phyloP scores from a whole-genome alignment of 345 rosid genomes.

The Dipteronia sinensis region DNA sequence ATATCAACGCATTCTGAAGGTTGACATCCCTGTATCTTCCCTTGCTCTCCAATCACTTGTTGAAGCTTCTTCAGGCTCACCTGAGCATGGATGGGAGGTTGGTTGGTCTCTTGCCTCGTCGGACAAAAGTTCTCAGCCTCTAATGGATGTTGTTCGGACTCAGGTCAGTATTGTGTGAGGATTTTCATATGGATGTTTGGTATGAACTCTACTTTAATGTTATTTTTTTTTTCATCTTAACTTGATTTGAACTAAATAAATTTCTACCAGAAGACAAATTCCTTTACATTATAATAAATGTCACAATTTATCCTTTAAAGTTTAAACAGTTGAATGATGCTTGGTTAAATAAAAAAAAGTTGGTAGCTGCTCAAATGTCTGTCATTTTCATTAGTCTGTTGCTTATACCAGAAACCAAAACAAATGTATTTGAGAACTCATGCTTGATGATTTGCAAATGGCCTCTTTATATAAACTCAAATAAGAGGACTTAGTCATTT shows the following conservation, averaged over 20 bases:
- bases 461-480: not conserved
- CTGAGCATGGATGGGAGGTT: slow-evolving; percentile 81
- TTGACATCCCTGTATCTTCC: slow-evolving; percentile 78
- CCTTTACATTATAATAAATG: not conserved
- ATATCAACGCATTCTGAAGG: slow-evolving; percentile 49
- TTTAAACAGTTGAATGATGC: slow-evolving; percentile 3
- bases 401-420: not conserved
- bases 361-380: not conserved
- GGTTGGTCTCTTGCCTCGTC: slow-evolving; percentile 89
- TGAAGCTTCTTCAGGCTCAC: slow-evolving; percentile 68
- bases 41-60: slow-evolving; percentile 69
- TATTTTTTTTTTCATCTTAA: not conserved
- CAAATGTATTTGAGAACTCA: not conserved
- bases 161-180: slow-evolving; percentile 31
- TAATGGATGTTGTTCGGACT: slow-evolving; percentile 31
- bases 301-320: not conserved
- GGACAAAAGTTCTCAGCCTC: slow-evolving; percentile 42
- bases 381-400: not conserved
- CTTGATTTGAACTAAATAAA: not conserved
- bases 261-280: not conserved
- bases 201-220: not conserved
- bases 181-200: not conserved
- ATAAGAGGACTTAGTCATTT: not conserved
- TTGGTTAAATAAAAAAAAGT: not conserved
- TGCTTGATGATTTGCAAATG: not conserved